Percentiles rank a stretch among this genome's conserved stretches.
Evolutionary conservation across 2,329 filamentous ascomycete genomes (phyloP).

Genomic region (Nemania serpens): DNA sequence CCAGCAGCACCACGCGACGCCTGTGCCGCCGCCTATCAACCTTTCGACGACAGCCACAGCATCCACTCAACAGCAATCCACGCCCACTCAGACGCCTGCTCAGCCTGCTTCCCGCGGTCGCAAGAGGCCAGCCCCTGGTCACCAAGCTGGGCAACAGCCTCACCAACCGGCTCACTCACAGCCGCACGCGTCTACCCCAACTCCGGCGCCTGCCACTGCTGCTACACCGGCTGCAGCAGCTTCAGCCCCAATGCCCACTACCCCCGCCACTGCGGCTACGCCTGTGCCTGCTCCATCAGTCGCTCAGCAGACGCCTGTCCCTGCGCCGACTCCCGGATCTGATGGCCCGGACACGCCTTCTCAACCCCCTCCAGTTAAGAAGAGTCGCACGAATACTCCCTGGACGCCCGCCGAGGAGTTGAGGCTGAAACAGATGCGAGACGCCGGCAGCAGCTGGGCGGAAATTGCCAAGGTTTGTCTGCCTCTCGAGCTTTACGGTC

Average conservation of each 20-base stretch:
- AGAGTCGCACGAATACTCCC: constrained; percentile 96
- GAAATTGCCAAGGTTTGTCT: constrained; percentile 88
- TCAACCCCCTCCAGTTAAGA: constrained; percentile 71
- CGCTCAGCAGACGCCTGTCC: constrained; percentile 41
- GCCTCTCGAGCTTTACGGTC: background rate
- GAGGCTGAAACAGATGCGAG: constrained; percentile 90
- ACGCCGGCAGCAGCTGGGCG: constrained; percentile 92
- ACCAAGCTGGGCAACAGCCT: constrained; percentile 29
- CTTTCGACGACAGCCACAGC: constrained; percentile 40
- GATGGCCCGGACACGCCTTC: constrained; percentile 43
- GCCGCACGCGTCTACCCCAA: constrained; percentile 34
- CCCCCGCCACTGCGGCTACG: constrained; percentile 46
- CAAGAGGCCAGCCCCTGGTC: constrained; percentile 42
- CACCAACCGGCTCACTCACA: constrained; percentile 30
- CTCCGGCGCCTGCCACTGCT: constrained; percentile 35
- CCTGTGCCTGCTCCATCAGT: constrained; percentile 44
- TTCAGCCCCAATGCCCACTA: constrained; percentile 38
- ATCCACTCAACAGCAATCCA: constrained; percentile 43
- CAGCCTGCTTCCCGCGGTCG: constrained; percentile 43
- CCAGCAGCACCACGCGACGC: constrained; percentile 43
- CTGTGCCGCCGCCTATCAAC: constrained; percentile 45
- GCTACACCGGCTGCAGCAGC: constrained; percentile 44
- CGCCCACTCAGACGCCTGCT: constrained; percentile 42
- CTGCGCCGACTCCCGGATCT: constrained; percentile 37
- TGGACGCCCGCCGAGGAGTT: constrained; percentile 97